Base-by-base conservation (phyloP, 768 basidiomycete genomes). In the Lactarius hengduanensis region DNA sequence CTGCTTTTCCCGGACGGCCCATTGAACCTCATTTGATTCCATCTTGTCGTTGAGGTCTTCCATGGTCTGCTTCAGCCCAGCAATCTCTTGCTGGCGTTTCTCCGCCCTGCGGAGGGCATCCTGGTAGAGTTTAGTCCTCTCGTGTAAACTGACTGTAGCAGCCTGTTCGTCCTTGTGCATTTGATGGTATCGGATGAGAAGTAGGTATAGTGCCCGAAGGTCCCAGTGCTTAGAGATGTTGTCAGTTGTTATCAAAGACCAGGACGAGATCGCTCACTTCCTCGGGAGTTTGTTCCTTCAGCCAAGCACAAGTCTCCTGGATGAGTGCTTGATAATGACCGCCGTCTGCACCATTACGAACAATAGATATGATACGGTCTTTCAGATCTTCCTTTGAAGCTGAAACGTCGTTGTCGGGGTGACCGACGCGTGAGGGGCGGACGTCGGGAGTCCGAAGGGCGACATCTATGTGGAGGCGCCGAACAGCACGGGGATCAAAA, bases 101-200 rank as follows among this genome's bases (percentile, higher is more conserved):
- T 65, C 60, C 26, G 16, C 59, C 36, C 22, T 65, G 61, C 64
- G 64, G 30, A 64, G 50, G 18, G 66, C 66, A 26, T 70, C 68
- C 61, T 70, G 68, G 30, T 66, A 65, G 55, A 63, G 60, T 47
- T 15, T 69, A 40, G 68, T 69, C 38, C 57, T 63, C 40, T 69
- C 67, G 5, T 61, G 70, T 9, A 69, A 61, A 36, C 16, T 57
- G 22, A 70, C 65, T 18, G 62, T 63, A 4, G 70, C 70, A 16
- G 64, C 54, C 43, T 69, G 68, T 45, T 71, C 65, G 15, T 71
- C 70, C 54, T 71, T 71, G 57, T 69, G 63, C 70, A 70, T 70
- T 60, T 68, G 59, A 18, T 71, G 68, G 56, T 71, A 71, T 53
- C 64, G 68, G 34, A 63, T 55, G 41, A 71, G 61, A 30, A 71